Base-by-base conservation (phyloP, 768 basidiomycete genomes). In the Tylopilus sp. region DNA sequence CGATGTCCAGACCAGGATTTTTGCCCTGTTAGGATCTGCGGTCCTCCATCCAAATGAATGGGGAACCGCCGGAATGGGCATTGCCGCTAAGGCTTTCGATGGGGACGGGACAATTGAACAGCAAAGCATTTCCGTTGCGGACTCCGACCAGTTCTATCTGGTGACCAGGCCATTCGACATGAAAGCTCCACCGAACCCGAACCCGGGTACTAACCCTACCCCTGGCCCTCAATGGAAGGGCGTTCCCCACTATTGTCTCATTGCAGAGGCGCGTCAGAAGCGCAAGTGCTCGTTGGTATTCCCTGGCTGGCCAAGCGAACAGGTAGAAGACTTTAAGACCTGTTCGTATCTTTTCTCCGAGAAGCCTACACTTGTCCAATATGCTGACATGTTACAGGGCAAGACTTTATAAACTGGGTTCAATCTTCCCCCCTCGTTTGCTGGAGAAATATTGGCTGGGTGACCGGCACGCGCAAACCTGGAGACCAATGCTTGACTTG, bases 241-340 rank as follows among this genome's bases (percentile, higher is more conserved):
- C 22, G 13, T 5, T 4, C 24, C 30, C 12, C 54, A 56, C 37
- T 56, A 49, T 28, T 56, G 55, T 16, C 3, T 49, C 26, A 6
- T 53, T 28, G 55, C 41, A 11, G 55, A 56, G 40, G 42, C 40
- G 16, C 52, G 52, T n/a, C 55, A 56, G 55, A 56, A 56, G 37
- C 52, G 48, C 42, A 45, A 53, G 17, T 44, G 46, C 12, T 33
- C 21, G 14, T 26, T 21, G 25, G 31, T 42, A 9, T 57, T 4
- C 25, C 55, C 52, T 0, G 38, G 6, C 29, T 57, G 55, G 55
- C 44, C 55, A 5, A 50, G 26, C 38, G 43, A 57, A 1, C 41
- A 54, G 16, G 17, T 13, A 17, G 31, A 38, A 19, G 36, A 53
- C 6, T 41, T 41, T 26, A 14, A 21, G 5, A 57, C 37, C 2